Base-by-base conservation (phyloP, 768 basidiomycete species). In the Hypholoma sublateritium region DNA sequence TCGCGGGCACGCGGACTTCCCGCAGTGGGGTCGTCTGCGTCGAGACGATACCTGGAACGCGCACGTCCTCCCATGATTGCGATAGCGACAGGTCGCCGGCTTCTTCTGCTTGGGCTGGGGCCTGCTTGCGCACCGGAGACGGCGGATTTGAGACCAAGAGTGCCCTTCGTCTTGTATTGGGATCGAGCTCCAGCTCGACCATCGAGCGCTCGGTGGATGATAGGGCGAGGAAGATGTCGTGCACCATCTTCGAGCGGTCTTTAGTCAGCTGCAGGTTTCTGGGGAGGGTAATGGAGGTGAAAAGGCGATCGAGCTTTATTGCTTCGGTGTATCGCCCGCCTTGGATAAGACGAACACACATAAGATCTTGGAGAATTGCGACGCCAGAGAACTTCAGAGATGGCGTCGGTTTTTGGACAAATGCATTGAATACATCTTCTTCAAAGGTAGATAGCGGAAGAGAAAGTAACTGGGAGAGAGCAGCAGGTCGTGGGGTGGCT, bases 321-420 rank as follows among this genome's bases (percentile, higher is more conserved):
- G 90, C 92, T n/a, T 85, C 83, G 0, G 80, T 71, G 62, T 87
- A 85, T 56, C 82, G 80, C 3, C 90, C 91, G 2, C 77, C 79
- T 65, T 91, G 87, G 34, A 93, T 81, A 8, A 93, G 80, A 9
- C 92, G 86, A 14, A 88, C 82, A 58, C 87, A 90, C 25, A 90
- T 77, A n/a, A 93, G 79, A 59, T 93, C 89, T 67, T 91, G 91
- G 0, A 93, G 69, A 13, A 82, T 74, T 5, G 85, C 77, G 22
- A 86, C 67, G 2, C 84, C 80, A 1, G 77, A 62, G 7, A 77
- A 59, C 1, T 85, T 73, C 9, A 86, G 70, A 0, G 72, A 59
- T 4, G 72, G 56, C 2, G 87, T 80, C 2, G 85, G 83, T 13
- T 83, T 75, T 9, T 85, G 75, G 4, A 87, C 87, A 59, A 84